phyloP scores from a whole-genome alignment of 2,329 filamentous ascomycete species.

The Pseudophaeomoniella oleicola region DNA sequence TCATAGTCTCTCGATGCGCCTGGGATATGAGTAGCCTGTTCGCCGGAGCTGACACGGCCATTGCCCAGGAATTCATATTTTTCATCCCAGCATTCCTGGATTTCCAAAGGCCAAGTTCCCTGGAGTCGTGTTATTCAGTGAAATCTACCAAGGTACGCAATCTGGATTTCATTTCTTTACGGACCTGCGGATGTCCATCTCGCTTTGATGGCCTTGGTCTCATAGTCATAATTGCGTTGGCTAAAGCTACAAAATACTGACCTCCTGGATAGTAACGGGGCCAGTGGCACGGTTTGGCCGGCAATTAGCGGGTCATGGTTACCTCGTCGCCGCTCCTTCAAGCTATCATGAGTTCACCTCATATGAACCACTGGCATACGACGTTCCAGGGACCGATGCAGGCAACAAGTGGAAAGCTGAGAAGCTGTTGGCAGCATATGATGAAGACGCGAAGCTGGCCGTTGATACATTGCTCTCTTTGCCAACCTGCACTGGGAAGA shows the following conservation, averaged over 20 bases:
- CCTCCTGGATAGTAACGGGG: slow-evolving; percentile 76
- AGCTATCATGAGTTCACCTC: slow-evolving; percentile 90
- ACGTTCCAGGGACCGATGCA: slow-evolving; percentile 71
- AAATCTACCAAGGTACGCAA: slow-evolving; percentile 78
- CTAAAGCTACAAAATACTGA: slow-evolving; percentile 7
- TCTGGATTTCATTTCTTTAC: neutral
- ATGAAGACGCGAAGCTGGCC: slow-evolving; percentile 56
- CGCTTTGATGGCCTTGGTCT: neutral
- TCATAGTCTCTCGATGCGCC: slow-evolving; percentile 1
- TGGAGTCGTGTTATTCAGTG: slow-evolving; percentile 75
- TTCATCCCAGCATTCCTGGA: slow-evolving; percentile 69
- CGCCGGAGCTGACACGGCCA: slow-evolving; percentile 2
- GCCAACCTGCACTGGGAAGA: slow-evolving; percentile 63
- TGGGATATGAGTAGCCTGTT: slow-evolving; percentile 1
- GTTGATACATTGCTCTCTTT: slow-evolving; percentile 58
- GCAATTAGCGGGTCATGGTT: slow-evolving; percentile 83
- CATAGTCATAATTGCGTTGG: slow-evolving; percentile 2
- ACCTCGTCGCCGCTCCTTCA: slow-evolving; percentile 80
- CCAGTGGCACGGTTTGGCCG: slow-evolving; percentile 79
- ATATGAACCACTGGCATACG: slow-evolving; percentile 70
- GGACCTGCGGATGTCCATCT: neutral
- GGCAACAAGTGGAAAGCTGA: slow-evolving; percentile 77
- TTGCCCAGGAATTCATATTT: slow-evolving; percentile 69
- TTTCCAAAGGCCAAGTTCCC: slow-evolving; percentile 86
- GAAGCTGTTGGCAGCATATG: slow-evolving; percentile 73